Percentiles rank a stretch among this genome's conserved stretches.
Conservation (phyloP, 257 asterid species). For the Cordia subcordata region DNA sequence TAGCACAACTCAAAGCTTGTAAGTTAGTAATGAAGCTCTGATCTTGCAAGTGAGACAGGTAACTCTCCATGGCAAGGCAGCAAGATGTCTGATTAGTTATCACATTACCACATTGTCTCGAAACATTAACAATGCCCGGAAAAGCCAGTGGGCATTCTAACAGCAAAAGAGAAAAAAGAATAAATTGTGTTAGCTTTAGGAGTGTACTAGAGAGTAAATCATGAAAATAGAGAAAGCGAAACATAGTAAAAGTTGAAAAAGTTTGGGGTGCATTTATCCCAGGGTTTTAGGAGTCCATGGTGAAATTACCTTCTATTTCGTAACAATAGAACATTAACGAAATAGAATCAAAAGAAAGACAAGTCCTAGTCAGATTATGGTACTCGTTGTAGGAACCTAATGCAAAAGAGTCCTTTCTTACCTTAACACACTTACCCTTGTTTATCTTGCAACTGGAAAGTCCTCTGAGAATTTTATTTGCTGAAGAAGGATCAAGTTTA, state of each 20-base stretch:
- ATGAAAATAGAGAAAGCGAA: neutral
- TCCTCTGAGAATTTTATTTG: slow-evolving; percentile 25
- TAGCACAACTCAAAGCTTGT: slow-evolving; percentile 33
- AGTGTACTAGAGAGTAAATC: neutral
- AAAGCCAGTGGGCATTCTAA: slow-evolving; percentile 33
- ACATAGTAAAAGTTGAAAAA: neutral
- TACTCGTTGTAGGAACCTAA: neutral
- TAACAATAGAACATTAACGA: too few species aligned
- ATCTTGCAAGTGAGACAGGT: slow-evolving; percentile 23
- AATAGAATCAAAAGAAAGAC: too few species aligned
- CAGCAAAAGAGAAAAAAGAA: neutral
- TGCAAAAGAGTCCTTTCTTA: neutral
- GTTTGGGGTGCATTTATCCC: neutral
- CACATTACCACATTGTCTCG: slow-evolving; percentile 18
- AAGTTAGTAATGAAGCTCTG: slow-evolving; percentile 24
- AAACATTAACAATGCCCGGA: slow-evolving; percentile 17
- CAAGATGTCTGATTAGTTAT: slow-evolving; percentile 18
- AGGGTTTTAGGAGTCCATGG: too few species aligned
- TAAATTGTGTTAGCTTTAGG: neutral
- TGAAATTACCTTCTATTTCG: too few species aligned
- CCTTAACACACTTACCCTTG: slow-evolving; percentile 13
- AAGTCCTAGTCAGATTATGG: too few species aligned
- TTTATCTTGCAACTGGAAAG: slow-evolving; percentile 29
- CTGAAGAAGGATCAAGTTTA: slow-evolving; percentile 23
- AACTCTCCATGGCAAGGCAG: slow-evolving; percentile 21